Base-by-base conservation (phyloP, 768 basidiomycete genomes). In the Psilocybe tampanensis region DNA sequence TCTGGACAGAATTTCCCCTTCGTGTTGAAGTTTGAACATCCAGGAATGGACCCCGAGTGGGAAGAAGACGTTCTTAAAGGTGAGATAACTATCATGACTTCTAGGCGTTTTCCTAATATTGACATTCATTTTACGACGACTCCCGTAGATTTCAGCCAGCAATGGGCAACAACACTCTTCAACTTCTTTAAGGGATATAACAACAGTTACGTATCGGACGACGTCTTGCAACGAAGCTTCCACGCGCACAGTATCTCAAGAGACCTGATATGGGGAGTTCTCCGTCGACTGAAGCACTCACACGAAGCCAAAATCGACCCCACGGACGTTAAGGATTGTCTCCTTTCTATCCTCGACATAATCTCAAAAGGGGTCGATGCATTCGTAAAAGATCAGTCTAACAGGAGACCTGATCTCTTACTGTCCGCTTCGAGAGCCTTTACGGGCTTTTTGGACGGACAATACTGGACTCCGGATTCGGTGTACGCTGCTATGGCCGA, bases 1-100 rank as follows among this genome's bases (percentile, higher is more conserved):
- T 47, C 52, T 3, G 57, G 58, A 4, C 58, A 59, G 19, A 59
- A 59, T n/a, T 59, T 59, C 33, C 58, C 52, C n/a, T 59, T 49
- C 29, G 47, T 59, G 15, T 29, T 59, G 2, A 54, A 44, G 47
- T 59, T 59, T 39, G 58, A 59, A 19, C 43, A 59, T 36, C 52
- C 58, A 9, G 55, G 55, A 18, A 48, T 59, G 47, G 47, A 54
- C n/a, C 3, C 58, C 18, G 47, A 44, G 12, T 59, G 58, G 58
- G 58, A 54, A 6, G 33, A 50, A 23, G 21, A 47, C 3, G 22
- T 42, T 2, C 42, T 59, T 15, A 22, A 54, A 59, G 58, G 58
- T 59, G 32, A 23, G 23, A 4, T n/a, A 18, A 32, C 29, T 29
- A 32, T 34, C 15, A 19, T 24, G 32, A 39, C 8, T 7, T 24